phyloP scores from a whole-genome alignment of 495 filamentous ascomycete genomes.

The Apiosordaria backusii region DNA sequence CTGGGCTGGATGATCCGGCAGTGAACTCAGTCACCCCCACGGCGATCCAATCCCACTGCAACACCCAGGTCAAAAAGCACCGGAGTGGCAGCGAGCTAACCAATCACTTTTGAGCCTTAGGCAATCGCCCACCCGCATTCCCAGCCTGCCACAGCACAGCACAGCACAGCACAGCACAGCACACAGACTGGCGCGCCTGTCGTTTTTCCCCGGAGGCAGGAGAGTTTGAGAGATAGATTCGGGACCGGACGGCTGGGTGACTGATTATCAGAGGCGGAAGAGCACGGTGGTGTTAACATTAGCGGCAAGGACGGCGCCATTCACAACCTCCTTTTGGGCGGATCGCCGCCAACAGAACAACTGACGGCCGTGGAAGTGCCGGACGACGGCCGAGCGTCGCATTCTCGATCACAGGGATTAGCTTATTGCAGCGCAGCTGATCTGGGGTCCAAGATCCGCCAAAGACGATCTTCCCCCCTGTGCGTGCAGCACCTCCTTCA shows the following conservation, averaged over 20 bases:
- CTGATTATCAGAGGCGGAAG: too few species aligned
- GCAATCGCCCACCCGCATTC: not conserved
- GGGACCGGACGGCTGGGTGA: too few species aligned
- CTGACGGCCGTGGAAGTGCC: constrained; percentile 30
- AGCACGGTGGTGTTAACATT: too few species aligned
- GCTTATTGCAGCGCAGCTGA: constrained; percentile 30
- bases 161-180: not conserved
- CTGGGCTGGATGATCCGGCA: not conserved
- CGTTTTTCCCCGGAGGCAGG: not conserved
- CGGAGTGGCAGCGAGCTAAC: not conserved
- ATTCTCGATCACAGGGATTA: constrained; percentile 33
- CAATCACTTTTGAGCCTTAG: not conserved
- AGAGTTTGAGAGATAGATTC: too few species aligned
- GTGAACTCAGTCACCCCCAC: not conserved
- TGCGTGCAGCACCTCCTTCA: constrained; percentile 18
- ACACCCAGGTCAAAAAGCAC: too few species aligned
- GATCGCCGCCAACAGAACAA: constrained; percentile 25
- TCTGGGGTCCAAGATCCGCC: constrained; percentile 31
- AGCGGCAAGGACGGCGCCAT: not conserved
- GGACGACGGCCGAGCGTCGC: constrained; percentile 17
- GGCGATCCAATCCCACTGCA: not conserved
- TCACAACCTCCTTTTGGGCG: constrained; percentile 15
- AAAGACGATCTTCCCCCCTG: constrained; percentile 31
- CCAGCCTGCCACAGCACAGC: not conserved
- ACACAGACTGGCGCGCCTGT: constrained; percentile 6